Percentiles rank a stretch among this genome's conserved stretches.
Conservation (phyloP, 1,284 basidiomycete genomes). For the Ganoderma multipileum region DNA sequence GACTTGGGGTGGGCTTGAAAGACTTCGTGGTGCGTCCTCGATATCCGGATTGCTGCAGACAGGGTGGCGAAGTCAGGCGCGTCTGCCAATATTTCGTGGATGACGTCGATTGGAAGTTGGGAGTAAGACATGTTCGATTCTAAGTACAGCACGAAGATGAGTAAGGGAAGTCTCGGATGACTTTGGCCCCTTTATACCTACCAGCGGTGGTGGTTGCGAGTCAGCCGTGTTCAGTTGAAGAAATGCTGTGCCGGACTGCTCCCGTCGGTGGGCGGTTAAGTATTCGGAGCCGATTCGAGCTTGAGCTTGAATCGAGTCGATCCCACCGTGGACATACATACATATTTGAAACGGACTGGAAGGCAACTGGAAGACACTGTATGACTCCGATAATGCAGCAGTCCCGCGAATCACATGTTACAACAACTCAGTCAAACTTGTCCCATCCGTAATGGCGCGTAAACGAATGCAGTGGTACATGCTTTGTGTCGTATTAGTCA, state of each 20-base stretch:
- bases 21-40: conserved; percentile 42
- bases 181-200: neutral
- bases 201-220: neutral
- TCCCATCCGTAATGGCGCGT: too few relatives aligned
- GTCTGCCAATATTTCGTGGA: conserved; percentile 24
- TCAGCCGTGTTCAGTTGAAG: neutral
- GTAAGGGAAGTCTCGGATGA: neutral
- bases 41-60: conserved; percentile 35
- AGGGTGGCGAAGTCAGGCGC: conserved; percentile 22
- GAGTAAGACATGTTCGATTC: conserved; percentile 13
- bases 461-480: neutral
- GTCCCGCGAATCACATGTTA: neutral
- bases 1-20: conserved; percentile 43
- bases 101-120: conserved; percentile 15
- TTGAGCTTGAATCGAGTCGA: neutral
- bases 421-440: neutral
- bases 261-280: neutral
- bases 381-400: neutral
- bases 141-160: neutral
- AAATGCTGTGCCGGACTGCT: neutral
- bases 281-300: neutral
- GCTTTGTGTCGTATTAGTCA: conserved; percentile 18
- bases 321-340: neutral
- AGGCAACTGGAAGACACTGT: neutral
- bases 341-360: neutral